Evolutionary conservation across 495 filamentous ascomycete genomes (phyloP).

Genomic region (Daldinia vernicosa): DNA sequence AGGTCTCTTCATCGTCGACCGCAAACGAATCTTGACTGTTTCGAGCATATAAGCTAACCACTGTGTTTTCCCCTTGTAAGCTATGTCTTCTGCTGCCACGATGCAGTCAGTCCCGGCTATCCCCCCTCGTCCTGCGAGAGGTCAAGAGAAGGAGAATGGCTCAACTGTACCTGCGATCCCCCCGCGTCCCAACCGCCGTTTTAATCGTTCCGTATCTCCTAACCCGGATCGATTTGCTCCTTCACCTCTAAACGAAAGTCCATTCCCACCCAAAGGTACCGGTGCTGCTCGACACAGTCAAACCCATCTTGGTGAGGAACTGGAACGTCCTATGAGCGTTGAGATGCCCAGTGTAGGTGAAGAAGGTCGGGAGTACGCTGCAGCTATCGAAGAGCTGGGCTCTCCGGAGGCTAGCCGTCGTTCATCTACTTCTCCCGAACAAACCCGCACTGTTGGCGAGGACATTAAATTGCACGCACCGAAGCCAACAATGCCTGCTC

Average conservation of each 20-base stretch:
- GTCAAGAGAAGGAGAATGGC: slow-evolving; percentile 51
- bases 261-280: slow-evolving; percentile 46
- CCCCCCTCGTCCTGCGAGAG: slow-evolving; percentile 70
- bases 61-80: slow-evolving; percentile 24
- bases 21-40: slow-evolving; percentile 29
- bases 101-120: slow-evolving; percentile 67
- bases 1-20: slow-evolving; percentile 34
- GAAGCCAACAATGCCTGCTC: slow-evolving; percentile 81
- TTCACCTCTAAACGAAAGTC: slow-evolving; percentile 81
- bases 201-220: slow-evolving; percentile 82
- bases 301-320: slow-evolving; percentile 52
- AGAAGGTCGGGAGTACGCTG: slow-evolving; percentile 88
- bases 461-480: slow-evolving; percentile 90
- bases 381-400: slow-evolving; percentile 59
- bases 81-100: slow-evolving; percentile 55
- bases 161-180: slow-evolving; percentile 65
- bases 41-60: slow-evolving; percentile 43
- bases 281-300: slow-evolving; percentile 52
- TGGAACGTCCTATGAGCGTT: slow-evolving; percentile 77
- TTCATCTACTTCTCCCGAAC: slow-evolving; percentile 59
- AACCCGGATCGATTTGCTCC: slow-evolving; percentile 79
- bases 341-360: slow-evolving; percentile 85
- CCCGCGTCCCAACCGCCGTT: slow-evolving; percentile 73
- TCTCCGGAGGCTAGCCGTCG: slow-evolving; percentile 43
- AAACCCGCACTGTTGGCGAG: slow-evolving; percentile 79